These are phyloP conservation scores for Pezicula neosporulosa DNA, from an alignment of 2,329 filamentous ascomycete genomes.

Conservation along the genomic window DNA sequence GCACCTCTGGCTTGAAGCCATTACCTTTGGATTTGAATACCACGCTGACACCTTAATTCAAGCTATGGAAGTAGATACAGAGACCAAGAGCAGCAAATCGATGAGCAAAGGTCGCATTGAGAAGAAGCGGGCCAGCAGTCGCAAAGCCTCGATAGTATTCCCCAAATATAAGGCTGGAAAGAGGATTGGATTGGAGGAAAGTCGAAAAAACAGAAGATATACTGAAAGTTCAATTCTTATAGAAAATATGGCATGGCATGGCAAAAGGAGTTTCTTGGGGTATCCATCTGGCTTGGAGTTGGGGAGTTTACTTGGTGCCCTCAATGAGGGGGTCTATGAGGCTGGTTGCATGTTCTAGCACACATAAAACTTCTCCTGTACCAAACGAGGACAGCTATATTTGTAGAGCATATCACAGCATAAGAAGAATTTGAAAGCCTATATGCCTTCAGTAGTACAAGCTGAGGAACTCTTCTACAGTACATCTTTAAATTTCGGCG, in stretches of 20 bases:
- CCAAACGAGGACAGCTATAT: no score
- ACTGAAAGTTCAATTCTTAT: conserved; percentile 19
- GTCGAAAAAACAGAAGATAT: conserved; percentile 20
- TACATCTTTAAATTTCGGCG: no score
- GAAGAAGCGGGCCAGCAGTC: conserved; percentile 45
- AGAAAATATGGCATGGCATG: conserved; percentile 14
- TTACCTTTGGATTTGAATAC: not conserved
- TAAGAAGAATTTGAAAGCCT: no score
- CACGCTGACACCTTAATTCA: not conserved
- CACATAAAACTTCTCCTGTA: no score
- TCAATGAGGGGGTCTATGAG: not conserved
- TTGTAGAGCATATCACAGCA: no score
- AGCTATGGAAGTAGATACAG: conserved; percentile 56
- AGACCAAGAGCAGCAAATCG: conserved; percentile 34
- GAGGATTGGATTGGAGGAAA: conserved; percentile 39
- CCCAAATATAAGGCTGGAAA: conserved; percentile 52
- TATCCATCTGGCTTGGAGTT: not conserved
- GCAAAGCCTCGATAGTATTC: conserved; percentile 58
- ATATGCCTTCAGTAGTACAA: not conserved
- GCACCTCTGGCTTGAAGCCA: not conserved
- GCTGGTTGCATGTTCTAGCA: no score
- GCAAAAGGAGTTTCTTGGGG: conserved; percentile 10
- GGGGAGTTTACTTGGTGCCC: not conserved
- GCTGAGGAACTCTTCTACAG: not conserved
- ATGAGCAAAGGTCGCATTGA: conserved; percentile 48